Percentiles rank a stretch among this genome's conserved stretches.
phyloP scores from a whole-genome alignment of 768 basidiomycete genomes.

The Podaxis sp. region DNA sequence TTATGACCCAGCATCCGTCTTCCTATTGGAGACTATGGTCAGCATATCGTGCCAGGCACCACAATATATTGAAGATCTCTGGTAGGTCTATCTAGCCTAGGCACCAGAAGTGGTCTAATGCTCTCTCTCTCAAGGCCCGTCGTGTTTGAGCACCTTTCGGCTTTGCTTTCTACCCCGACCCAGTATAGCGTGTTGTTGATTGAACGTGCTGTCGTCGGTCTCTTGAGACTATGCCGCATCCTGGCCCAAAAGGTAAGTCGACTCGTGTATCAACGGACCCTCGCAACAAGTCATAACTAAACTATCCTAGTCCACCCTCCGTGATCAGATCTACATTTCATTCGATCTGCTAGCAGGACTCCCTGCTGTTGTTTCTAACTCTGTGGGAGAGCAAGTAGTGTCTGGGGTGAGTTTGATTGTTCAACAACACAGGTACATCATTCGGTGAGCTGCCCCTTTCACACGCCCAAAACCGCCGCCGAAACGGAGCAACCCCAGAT shows the following conservation, averaged over 20 bases:
- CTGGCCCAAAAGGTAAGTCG: slow-evolving; percentile 68
- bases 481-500: slow-evolving; percentile 36
- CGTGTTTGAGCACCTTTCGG: slow-evolving; percentile 88
- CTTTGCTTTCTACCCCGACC: slow-evolving; percentile 67
- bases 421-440: slow-evolving; percentile 68
- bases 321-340: slow-evolving; percentile 93
- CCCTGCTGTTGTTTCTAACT: slow-evolving; percentile 68
- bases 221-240: slow-evolving; percentile 80
- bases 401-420: slow-evolving; percentile 78
- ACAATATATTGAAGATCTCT: slow-evolving; percentile 81
- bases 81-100: slow-evolving; percentile 44
- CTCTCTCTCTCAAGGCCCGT: slow-evolving; percentile 67
- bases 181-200: slow-evolving; percentile 89
- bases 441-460: slow-evolving; percentile 42
- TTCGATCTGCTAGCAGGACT: slow-evolving; percentile 86
- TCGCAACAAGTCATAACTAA: slow-evolving; percentile 7
- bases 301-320: slow-evolving; percentile 60
- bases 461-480: background rate
- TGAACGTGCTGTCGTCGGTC: slow-evolving; percentile 88
- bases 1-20: slow-evolving; percentile 94
- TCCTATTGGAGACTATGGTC: slow-evolving; percentile 92
- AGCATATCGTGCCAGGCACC: slow-evolving; percentile 79
- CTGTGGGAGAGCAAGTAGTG: slow-evolving; percentile 89
- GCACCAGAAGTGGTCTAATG: background rate
- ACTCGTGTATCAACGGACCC: background rate